Percentiles rank a stretch among this genome's conserved stretches.
Conservation (phyloP, 129 eudicot species). For the Lactuca sativa region DNA sequence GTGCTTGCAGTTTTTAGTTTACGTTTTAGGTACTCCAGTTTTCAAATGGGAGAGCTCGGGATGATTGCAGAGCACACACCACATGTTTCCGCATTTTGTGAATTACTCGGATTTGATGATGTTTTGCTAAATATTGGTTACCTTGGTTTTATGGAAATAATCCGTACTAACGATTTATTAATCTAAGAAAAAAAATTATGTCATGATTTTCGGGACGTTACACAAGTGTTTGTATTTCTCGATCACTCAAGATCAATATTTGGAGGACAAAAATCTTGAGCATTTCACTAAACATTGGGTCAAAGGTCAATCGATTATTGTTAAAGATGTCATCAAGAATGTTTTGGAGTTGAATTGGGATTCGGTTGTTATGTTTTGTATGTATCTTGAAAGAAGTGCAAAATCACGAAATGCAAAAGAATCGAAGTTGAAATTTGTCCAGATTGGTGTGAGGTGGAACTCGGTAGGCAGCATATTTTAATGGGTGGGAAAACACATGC, state of each 20-base stretch:
- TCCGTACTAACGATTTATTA: no score
- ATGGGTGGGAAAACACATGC: constrained; percentile 68
- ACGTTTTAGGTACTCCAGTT: no score
- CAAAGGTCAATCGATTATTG: constrained; percentile 78
- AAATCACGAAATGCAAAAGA: constrained; percentile 37
- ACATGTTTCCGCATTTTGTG: no score
- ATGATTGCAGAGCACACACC: no score
- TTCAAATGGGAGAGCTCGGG: no score
- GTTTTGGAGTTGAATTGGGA: constrained; percentile 66
- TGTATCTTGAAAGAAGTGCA: constrained; percentile 58
- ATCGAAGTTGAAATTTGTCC: constrained; percentile 39
- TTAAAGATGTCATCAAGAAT: constrained; percentile 54
- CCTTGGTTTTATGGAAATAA: no score
- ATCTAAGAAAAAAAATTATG: no score
- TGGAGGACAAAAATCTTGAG: constrained; percentile 47
- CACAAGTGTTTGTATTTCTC: constrained; percentile 53
- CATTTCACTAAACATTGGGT: constrained; percentile 91
- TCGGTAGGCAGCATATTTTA: constrained; percentile 57
- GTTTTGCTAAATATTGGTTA: no score
- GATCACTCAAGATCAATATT: constrained; percentile 43
- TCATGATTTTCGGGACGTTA: no score
- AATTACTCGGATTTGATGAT: no score
- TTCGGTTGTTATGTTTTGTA: constrained; percentile 63
- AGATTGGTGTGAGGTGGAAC: constrained; percentile 91
- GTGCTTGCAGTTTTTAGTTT: no score